Conservation (phyloP, 1,284 basidiomycete genomes). For the Sanghuangporus baumii region DNA sequence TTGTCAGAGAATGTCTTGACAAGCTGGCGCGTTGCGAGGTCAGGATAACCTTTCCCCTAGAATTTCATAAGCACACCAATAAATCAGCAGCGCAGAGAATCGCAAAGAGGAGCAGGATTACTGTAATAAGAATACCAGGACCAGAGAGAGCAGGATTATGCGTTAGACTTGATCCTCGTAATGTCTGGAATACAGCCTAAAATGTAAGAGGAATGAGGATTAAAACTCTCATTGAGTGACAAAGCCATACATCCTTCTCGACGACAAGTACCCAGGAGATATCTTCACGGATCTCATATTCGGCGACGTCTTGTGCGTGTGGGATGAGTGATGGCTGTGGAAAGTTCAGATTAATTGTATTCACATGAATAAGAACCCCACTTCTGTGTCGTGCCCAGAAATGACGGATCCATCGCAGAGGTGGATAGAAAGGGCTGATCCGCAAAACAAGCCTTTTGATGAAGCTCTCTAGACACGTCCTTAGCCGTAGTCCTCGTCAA, state of each 20-base stretch:
- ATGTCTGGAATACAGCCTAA: constrained; percentile 85
- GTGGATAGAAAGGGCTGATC: constrained; percentile 54
- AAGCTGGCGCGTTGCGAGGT: constrained; percentile 81
- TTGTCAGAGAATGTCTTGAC: constrained; percentile 64
- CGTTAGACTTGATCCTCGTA: constrained; percentile 55
- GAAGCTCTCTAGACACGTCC: constrained; percentile 61
- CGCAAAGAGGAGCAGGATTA: constrained; percentile 23
- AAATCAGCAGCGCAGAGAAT: background rate
- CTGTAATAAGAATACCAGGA: constrained; percentile 68
- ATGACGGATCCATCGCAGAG: constrained; percentile 52
- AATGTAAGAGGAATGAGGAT: background rate
- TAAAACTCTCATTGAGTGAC: background rate
- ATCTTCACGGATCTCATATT: constrained; percentile 45
- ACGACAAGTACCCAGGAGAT: constrained; percentile 78
- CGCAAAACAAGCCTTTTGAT: constrained; percentile 80
- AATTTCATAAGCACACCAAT: background rate
- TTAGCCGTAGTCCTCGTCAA: constrained; percentile 16
- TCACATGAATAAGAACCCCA: constrained; percentile 25
- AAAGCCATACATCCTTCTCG: constrained; percentile 75
- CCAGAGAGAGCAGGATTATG: constrained; percentile 44
- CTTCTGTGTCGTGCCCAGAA: constrained; percentile 50
- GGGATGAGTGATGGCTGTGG: constrained; percentile 71
- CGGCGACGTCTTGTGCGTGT: constrained; percentile 60
- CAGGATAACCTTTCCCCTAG: constrained; percentile 93
- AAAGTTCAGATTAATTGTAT: background rate